phyloP scores from a whole-genome alignment of 306 rosid species.

The Trifolium repens region DNA sequence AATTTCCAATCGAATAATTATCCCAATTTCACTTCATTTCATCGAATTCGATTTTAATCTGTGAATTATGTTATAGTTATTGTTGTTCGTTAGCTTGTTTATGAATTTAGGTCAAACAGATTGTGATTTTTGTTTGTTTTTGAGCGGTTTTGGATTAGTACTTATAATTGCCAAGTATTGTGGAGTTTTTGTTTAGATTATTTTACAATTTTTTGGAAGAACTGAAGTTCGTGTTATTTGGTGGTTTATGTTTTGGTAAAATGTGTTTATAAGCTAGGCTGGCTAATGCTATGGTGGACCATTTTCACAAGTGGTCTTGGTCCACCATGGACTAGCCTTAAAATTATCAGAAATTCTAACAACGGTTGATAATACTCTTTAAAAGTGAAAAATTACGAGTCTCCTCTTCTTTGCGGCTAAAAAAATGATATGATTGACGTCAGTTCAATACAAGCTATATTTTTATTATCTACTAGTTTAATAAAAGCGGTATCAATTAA shows the following conservation, averaged over 20 bases:
- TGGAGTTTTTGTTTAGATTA: conserved; percentile 20
- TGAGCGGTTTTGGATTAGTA: background rate
- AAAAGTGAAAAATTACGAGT: no score
- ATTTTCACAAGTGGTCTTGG: no score
- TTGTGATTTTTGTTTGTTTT: background rate
- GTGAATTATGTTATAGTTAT: background rate
- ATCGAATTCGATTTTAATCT: background rate
- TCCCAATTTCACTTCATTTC: background rate
- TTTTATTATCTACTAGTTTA: no score
- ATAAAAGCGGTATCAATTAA: no score
- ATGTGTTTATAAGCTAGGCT: no score
- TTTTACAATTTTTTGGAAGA: conserved; percentile 20
- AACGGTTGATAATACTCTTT: no score
- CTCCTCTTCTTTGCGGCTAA: no score
- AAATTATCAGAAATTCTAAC: no score
- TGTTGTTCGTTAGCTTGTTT: conserved; percentile 15
- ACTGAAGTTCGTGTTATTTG: background rate
- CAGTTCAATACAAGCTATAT: no score
- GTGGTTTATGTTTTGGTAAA: background rate
- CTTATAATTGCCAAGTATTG: background rate
- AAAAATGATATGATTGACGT: no score
- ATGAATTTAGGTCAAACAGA: conserved; percentile 23
- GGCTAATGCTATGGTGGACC: no score
- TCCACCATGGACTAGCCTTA: no score
- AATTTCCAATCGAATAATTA: background rate